These are phyloP conservation scores for Ustilago hordei DNA, from an alignment of 1,284 basidiomycete species.

Conservation along the genomic window DNA sequence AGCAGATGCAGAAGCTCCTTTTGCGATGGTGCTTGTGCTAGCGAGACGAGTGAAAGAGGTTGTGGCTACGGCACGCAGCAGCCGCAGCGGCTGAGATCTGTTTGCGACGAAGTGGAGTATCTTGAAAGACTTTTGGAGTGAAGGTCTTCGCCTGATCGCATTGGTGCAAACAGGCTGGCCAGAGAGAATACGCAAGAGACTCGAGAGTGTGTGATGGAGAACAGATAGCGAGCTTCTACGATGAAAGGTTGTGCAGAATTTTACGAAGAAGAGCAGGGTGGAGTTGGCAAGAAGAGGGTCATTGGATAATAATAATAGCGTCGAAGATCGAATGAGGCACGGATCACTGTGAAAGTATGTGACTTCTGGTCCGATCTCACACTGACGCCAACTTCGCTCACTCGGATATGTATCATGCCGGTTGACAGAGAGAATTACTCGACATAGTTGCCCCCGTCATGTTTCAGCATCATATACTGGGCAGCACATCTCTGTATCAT, in stretches of 20 bases:
- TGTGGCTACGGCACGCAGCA: slow-evolving; percentile 36
- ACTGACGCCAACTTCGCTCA: no score
- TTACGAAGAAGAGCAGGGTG: neutral
- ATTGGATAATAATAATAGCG: neutral
- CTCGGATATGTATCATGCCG: no score
- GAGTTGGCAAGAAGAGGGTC: neutral
- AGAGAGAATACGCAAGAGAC: neutral
- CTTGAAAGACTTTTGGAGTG: slow-evolving; percentile 9
- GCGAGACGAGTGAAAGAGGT: slow-evolving; percentile 1
- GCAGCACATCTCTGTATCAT: no score
- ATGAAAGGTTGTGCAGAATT: neutral
- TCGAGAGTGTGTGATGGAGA: neutral
- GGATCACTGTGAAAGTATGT: neutral
- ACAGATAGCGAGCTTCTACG: neutral
- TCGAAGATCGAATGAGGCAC: neutral
- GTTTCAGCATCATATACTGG: no score
- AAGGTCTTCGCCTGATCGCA: slow-evolving; percentile 9
- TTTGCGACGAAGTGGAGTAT: slow-evolving; percentile 23
- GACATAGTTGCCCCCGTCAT: no score
- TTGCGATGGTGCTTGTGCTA: slow-evolving; percentile 3
- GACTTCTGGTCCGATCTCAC: no score
- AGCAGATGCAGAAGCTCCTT: neutral
- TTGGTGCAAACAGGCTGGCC: slow-evolving; percentile 10
- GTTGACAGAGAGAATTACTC: no score
- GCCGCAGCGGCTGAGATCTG: slow-evolving; percentile 26